These are phyloP conservation scores for Penicillium janthinellum DNA, from an alignment of 2,329 filamentous ascomycete species.

Conservation along the genomic window DNA sequence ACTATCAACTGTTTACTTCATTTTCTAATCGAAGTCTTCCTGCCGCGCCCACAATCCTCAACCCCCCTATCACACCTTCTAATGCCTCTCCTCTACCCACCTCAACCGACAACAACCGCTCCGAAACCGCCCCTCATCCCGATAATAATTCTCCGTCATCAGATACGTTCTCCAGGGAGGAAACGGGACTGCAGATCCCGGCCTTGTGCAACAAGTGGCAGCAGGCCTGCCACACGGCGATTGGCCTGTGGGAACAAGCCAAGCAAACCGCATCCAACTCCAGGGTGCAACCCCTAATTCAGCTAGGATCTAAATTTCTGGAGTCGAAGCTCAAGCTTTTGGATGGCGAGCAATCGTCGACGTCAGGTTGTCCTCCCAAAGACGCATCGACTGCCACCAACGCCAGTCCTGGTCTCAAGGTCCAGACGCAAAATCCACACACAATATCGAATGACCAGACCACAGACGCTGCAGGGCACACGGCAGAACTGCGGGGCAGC, in stretches of 20 bases:
- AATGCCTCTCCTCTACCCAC: constrained; percentile 17
- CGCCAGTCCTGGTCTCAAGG: not conserved
- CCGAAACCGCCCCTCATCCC: not conserved
- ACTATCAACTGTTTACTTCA: constrained; percentile 27
- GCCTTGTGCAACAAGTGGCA: constrained; percentile 31
- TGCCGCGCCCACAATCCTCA: constrained; percentile 7
- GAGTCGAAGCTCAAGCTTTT: constrained; percentile 3
- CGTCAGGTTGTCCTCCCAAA: constrained; percentile 3
- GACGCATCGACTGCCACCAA: constrained; percentile 1
- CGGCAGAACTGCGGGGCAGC: constrained; percentile 36
- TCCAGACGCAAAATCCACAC: constrained; percentile 10
- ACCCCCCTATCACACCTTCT: constrained; percentile 11
- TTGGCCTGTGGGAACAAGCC: constrained; percentile 15
- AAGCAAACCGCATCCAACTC: not conserved
- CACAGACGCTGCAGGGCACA: constrained; percentile 29
- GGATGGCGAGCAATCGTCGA: not conserved
- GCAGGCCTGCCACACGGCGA: constrained; percentile 34
- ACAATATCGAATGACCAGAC: constrained; percentile 23
- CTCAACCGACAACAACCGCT: constrained; percentile 8
- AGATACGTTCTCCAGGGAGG: constrained; percentile 1
- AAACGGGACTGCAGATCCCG: constrained; percentile 11
- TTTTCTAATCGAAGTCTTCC: constrained; percentile 24
- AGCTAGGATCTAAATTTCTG: constrained; percentile 4
- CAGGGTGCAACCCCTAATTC: constrained; percentile 5
- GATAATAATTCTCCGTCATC: constrained; percentile 5